A percentile compares a stretch with the other conserved stretches of the same genome.
Evolutionary conservation across 345 rosid genomes (phyloP).

Genomic region (Salix brachista): DNA sequence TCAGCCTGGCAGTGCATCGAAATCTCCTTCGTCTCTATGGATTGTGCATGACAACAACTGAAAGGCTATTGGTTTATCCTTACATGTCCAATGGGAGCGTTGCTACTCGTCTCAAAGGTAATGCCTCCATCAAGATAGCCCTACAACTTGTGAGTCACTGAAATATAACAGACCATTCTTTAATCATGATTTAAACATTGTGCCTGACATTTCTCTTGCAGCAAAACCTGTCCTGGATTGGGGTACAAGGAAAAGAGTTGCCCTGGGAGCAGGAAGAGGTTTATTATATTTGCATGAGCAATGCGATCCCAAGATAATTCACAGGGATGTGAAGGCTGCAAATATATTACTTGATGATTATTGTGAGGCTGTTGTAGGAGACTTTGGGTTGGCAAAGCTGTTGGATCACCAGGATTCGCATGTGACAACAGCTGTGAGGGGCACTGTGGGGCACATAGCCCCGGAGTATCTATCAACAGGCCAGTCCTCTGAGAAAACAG

Average conservation of each 20-base stretch:
- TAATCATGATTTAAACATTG: not conserved
- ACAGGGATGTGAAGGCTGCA: conserved; percentile 94
- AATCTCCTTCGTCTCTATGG: conserved; percentile 78
- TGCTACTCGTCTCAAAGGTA: conserved; percentile 87
- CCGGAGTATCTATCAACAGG: conserved; percentile 93
- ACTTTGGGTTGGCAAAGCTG: conserved; percentile 89
- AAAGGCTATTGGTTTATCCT: conserved; percentile 83
- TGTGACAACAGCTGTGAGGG: conserved; percentile 92
- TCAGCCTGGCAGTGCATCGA: conserved; percentile 88
- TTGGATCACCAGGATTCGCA: conserved; percentile 85
- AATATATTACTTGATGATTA: conserved; percentile 84
- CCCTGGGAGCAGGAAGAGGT: conserved; percentile 92
- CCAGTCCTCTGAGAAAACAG: conserved; percentile 95
- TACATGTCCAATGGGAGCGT: conserved; percentile 98
- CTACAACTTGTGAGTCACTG: not conserved
- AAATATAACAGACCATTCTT: not conserved
- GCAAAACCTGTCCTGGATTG: conserved; percentile 83
- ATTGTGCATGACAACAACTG: conserved; percentile 71
- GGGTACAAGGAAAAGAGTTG: conserved; percentile 84
- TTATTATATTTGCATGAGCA: conserved; percentile 90
- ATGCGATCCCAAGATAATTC: conserved; percentile 96
- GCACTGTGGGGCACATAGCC: conserved; percentile 94
- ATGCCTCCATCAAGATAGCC: not conserved
- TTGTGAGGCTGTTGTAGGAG: conserved; percentile 87
- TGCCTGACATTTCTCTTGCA: conserved; percentile 15